Percentiles rank a stretch among this genome's conserved stretches.
Conservation (phyloP, 2,329 filamentous ascomycete species). For the Microcyclosporella mali region DNA sequence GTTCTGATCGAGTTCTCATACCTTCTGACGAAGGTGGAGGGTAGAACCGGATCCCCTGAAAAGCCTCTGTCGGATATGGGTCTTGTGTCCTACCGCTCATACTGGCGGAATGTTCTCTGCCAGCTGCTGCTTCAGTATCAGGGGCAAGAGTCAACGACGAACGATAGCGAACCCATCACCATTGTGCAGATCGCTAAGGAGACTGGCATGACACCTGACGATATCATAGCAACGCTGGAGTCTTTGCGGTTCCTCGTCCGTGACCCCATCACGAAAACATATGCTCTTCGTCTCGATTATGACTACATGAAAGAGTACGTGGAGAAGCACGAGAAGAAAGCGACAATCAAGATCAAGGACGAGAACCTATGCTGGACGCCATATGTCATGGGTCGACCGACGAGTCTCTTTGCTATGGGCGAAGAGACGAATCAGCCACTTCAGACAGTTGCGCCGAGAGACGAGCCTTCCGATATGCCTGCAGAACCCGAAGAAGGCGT, state of each 20-base stretch:
- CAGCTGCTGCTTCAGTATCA: slow-evolving; percentile 68
- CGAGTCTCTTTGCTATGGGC: slow-evolving; percentile 32
- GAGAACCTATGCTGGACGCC: slow-evolving; percentile 87
- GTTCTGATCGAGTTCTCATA: slow-evolving; percentile 98
- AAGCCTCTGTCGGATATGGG: slow-evolving; percentile 98
- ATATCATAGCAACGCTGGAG: slow-evolving; percentile 90
- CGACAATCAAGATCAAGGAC: slow-evolving; percentile 77
- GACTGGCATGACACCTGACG: slow-evolving; percentile 92
- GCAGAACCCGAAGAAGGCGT: slow-evolving; percentile 40
- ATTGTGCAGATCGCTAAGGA: slow-evolving; percentile 69
- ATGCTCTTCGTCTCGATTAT: slow-evolving; percentile 82
- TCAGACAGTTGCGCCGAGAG: slow-evolving; percentile 79
- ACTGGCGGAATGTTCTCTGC: slow-evolving; percentile 87
- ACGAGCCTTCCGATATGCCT: slow-evolving; percentile 55
- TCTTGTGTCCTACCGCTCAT: slow-evolving; percentile 91
- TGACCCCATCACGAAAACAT: slow-evolving; percentile 80
- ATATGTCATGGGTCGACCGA: slow-evolving; percentile 80
- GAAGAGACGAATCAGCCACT: slow-evolving; percentile 42
- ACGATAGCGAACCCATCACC: slow-evolving; percentile 35
- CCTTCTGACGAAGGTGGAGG: slow-evolving; percentile 83
- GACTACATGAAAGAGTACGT: slow-evolving; percentile 83
- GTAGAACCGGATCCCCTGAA: slow-evolving; percentile 90
- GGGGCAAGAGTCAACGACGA: slow-evolving; percentile 24
- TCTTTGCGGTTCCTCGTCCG: slow-evolving; percentile 81
- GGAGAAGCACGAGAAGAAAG: slow-evolving; percentile 79